Conservation (phyloP, 495 filamentous ascomycete genomes). For the Cercophora samala region DNA sequence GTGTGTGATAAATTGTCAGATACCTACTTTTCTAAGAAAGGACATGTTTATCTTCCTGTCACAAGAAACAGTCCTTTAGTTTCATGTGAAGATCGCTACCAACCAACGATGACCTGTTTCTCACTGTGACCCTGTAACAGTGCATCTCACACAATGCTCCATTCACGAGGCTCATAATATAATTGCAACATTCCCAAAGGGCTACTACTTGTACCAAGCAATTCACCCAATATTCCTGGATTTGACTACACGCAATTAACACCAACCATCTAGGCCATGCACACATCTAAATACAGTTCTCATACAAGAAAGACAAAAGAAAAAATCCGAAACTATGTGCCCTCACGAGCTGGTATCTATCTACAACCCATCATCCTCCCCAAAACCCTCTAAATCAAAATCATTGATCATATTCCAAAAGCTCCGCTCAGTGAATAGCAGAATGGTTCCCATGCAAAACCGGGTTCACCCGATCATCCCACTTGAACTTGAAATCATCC, state of each 20-base stretch:
- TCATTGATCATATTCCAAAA: no score
- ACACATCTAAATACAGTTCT: neutral
- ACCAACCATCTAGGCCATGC: neutral
- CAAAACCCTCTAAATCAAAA: no score
- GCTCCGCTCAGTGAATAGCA: slow-evolving; percentile 28
- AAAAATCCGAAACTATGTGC: neutral
- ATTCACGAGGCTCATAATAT: no score
- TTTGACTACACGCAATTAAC: neutral
- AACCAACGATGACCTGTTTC: no score
- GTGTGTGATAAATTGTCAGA: no score
- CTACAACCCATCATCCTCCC: neutral
- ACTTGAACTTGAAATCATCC: slow-evolving; percentile 54
- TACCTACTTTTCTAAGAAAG: no score
- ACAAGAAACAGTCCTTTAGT: no score
- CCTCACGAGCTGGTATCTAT: neutral
- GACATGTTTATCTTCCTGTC: no score
- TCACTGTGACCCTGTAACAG: no score
- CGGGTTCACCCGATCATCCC: slow-evolving; percentile 56
- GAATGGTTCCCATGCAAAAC: slow-evolving; percentile 55
- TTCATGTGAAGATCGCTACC: no score
- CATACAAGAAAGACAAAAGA: neutral
- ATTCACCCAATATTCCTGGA: neutral
- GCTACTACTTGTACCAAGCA: no score
- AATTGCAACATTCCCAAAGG: neutral
- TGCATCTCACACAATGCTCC: no score